Evolutionary conservation across 768 basidiomycete species (phyloP).

Genomic region (Kwoniella sp.): DNA sequence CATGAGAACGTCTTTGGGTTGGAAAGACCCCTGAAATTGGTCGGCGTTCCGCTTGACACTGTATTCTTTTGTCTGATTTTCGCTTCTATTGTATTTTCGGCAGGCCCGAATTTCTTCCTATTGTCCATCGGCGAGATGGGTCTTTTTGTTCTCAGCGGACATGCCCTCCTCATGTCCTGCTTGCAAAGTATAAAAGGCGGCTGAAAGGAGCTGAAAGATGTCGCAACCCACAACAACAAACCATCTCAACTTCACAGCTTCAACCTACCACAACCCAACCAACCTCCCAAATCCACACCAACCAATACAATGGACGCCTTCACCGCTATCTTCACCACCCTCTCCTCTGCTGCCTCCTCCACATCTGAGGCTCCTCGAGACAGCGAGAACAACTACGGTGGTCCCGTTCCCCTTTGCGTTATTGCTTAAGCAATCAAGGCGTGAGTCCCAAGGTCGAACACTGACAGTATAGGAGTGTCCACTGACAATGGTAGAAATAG

Average conservation of each 20-base stretch:
- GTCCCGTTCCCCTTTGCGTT: constrained; percentile 25
- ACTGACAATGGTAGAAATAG: too few species aligned
- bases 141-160: not conserved
- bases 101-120: not conserved
- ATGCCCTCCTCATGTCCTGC: not conserved
- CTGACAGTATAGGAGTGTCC: too few species aligned
- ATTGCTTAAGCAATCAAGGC: constrained; percentile 38
- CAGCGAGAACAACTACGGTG: constrained; percentile 18
- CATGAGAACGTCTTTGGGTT: too few species aligned
- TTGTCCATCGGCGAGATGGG: not conserved
- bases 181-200: not conserved
- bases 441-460: too few species aligned
- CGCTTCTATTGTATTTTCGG: not conserved
- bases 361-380: constrained; percentile 31
- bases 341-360: constrained; percentile 12
- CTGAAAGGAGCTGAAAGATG: not conserved
- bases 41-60: not conserved
- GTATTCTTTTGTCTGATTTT: not conserved
- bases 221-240: too few species aligned
- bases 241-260: too few species aligned
- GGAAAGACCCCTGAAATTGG: too few species aligned
- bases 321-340: constrained; percentile 31
- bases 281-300: not conserved
- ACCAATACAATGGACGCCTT: constrained; percentile 44
- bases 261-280: not conserved